Evolutionary conservation across 2,329 filamentous ascomycete genomes (phyloP).

Genomic region (Chrysoporthe austroafricana): DNA sequence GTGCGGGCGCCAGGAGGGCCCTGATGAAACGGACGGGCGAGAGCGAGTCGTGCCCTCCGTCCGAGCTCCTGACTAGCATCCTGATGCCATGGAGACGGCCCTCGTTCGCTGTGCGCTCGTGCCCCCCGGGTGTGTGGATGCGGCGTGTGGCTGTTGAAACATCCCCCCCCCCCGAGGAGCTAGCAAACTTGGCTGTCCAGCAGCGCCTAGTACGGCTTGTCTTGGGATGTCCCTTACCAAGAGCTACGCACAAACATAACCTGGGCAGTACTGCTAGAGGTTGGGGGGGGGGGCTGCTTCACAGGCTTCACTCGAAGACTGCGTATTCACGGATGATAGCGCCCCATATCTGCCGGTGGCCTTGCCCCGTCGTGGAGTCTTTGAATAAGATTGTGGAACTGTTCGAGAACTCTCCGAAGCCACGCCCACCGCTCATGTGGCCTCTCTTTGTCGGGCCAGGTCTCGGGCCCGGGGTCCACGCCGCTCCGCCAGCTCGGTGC

Average conservation of each 20-base stretch:
- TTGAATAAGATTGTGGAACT: slow-evolving; percentile 3
- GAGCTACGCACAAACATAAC: neutral
- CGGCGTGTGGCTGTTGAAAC: neutral
- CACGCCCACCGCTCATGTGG: neutral
- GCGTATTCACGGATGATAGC: neutral
- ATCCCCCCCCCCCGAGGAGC: too few species aligned
- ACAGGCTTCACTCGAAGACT: neutral
- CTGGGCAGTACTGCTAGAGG: neutral
- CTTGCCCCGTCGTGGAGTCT: neutral
- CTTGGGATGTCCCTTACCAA: neutral
- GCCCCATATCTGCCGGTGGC: neutral
- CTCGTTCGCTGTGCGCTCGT: neutral
- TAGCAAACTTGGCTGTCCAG: neutral
- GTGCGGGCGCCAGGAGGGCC: neutral
- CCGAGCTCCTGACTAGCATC: neutral
- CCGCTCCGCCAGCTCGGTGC: neutral
- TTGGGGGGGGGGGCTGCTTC: neutral
- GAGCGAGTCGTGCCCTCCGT: neutral
- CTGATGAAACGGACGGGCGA: neutral
- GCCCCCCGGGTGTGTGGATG: neutral
- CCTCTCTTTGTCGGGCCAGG: neutral
- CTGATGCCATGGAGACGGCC: neutral
- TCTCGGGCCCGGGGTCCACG: neutral
- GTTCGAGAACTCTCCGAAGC: neutral
- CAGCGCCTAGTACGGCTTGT: neutral